phyloP scores from a whole-genome alignment of 306 rosid species.

The Cicer judaicum region DNA sequence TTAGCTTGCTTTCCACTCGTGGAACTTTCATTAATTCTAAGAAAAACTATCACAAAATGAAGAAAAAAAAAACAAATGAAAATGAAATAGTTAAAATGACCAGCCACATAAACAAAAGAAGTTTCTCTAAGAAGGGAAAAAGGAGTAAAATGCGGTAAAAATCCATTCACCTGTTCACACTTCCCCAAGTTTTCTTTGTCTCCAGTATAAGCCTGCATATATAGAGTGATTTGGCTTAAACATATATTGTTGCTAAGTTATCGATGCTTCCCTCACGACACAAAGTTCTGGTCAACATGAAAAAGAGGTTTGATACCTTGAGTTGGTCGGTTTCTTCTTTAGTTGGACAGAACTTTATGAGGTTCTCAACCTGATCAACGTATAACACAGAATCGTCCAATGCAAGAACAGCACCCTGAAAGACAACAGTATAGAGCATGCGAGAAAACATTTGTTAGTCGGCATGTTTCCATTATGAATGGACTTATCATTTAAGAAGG shows the following conservation, averaged over 20 bases:
- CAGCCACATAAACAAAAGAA: constrained; percentile 23
- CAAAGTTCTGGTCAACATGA: constrained; percentile 33
- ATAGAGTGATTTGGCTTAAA: constrained; percentile 46
- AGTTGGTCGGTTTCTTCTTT: constrained; percentile 94
- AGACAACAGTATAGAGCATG: constrained; percentile 38
- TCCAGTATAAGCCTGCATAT: constrained; percentile 73
- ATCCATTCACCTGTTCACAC: constrained; percentile 77
- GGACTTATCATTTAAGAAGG: not conserved
- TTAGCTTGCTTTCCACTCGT: constrained; percentile 83
- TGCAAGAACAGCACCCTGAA: constrained; percentile 78
- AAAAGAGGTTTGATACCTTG: constrained; percentile 59
- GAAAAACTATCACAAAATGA: constrained; percentile 68
- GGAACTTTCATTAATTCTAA: constrained; percentile 93
- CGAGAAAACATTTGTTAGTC: constrained; percentile 30
- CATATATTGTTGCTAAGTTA: constrained; percentile 41
- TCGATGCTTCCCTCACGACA: not conserved
- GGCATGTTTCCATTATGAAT: not conserved
- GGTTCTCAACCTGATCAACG: constrained; percentile 93
- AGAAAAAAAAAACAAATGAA: constrained; percentile 42
- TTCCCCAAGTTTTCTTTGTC: constrained; percentile 88
- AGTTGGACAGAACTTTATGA: constrained; percentile 91
- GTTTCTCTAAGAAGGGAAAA: not conserved
- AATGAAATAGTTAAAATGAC: constrained; percentile 26
- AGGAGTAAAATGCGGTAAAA: constrained; percentile 17
- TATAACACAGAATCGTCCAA: constrained; percentile 80